These are phyloP conservation scores for Colletotrichum tamarilloi DNA, from an alignment of 2,329 filamentous ascomycete genomes.

Conservation along the genomic window DNA sequence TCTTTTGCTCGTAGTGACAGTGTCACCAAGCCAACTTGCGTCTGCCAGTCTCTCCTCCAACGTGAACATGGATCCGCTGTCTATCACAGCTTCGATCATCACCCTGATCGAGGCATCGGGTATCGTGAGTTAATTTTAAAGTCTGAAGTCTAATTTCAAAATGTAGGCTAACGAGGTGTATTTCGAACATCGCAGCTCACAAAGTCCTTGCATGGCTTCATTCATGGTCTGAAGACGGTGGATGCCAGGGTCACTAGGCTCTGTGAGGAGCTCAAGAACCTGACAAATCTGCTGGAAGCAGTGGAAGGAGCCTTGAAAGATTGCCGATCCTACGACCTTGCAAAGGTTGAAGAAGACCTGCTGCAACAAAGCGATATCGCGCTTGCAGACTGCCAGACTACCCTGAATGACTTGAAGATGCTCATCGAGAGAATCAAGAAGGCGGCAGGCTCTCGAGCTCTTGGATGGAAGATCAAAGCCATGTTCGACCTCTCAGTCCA, in stretches of 20 bases:
- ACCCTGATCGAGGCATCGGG: slow-evolving; percentile 13
- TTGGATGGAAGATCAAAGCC: slow-evolving; percentile 27
- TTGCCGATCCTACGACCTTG: slow-evolving; percentile 38
- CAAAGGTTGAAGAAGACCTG: slow-evolving; percentile 37
- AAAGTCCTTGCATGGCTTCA: slow-evolving; percentile 27
- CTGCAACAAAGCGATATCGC: slow-evolving; percentile 40
- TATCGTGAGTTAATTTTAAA: slow-evolving; percentile 18
- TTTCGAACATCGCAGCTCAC: slow-evolving; percentile 8
- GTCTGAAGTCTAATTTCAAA: background rate
- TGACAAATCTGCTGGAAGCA: slow-evolving; percentile 38
- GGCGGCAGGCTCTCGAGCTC: background rate
- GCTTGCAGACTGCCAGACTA: slow-evolving; percentile 37
- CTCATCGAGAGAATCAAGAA: slow-evolving; percentile 37
- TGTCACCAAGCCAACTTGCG: background rate
- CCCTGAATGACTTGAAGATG: slow-evolving; percentile 34
- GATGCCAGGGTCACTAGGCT: slow-evolving; percentile 37
- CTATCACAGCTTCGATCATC: background rate
- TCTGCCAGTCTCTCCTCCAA: background rate
- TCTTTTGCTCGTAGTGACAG: background rate
- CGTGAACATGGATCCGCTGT: background rate
- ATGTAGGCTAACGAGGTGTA: background rate
- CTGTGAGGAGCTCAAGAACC: slow-evolving; percentile 36
- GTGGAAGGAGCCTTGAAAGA: slow-evolving; percentile 38
- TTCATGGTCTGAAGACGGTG: slow-evolving; percentile 35
- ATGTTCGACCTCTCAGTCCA: slow-evolving; percentile 36